Conservation (phyloP, 2,329 filamentous ascomycete genomes). For the Berkeleyomyces rouxiae region DNA sequence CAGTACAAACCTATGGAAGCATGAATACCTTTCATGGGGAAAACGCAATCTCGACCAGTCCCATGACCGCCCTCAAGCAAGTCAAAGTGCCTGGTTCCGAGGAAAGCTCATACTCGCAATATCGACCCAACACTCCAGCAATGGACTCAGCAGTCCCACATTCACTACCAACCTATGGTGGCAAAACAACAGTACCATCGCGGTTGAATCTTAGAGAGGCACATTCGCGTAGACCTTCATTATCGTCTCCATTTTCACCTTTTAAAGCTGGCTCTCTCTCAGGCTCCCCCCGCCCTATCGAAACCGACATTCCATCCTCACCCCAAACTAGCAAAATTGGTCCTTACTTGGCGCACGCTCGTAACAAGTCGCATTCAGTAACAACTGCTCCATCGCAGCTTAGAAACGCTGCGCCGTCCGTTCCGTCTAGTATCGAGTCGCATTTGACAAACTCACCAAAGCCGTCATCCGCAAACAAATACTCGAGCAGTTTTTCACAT, state of each 20-base stretch:
- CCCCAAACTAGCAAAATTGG: conserved; percentile 24
- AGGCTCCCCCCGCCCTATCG: conserved; percentile 50
- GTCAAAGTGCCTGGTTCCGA: conserved; percentile 46
- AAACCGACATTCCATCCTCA: conserved; percentile 35
- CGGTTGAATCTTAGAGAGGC: conserved; percentile 7
- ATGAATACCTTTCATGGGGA: conserved; percentile 80
- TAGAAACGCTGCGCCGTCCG: conserved; percentile 21
- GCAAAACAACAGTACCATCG: conserved; percentile 4
- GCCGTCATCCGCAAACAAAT: conserved; percentile 60
- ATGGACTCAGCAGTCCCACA: conserved; percentile 30
- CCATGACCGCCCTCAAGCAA: conserved; percentile 65
- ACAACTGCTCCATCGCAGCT: conserved; percentile 13
- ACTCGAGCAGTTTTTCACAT: conserved; percentile 89
- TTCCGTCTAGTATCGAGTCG: conserved; percentile 32
- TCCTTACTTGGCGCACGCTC: conserved; percentile 5
- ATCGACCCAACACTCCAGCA: conserved; percentile 20
- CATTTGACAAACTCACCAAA: conserved; percentile 63
- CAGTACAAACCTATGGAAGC: conserved; percentile 63
- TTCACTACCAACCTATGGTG: conserved; percentile 31
- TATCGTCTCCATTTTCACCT: conserved; percentile 80
- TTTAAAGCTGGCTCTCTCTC: conserved; percentile 96
- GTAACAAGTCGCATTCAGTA: conserved; percentile 11
- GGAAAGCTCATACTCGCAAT: conserved; percentile 40
- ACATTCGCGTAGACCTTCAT: conserved; percentile 47
- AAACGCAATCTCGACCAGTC: conserved; percentile 61